These are phyloP conservation scores for Cyclotella distinguenda DNA, from an alignment of 108 stramenopile species.

Conservation along the genomic window DNA sequence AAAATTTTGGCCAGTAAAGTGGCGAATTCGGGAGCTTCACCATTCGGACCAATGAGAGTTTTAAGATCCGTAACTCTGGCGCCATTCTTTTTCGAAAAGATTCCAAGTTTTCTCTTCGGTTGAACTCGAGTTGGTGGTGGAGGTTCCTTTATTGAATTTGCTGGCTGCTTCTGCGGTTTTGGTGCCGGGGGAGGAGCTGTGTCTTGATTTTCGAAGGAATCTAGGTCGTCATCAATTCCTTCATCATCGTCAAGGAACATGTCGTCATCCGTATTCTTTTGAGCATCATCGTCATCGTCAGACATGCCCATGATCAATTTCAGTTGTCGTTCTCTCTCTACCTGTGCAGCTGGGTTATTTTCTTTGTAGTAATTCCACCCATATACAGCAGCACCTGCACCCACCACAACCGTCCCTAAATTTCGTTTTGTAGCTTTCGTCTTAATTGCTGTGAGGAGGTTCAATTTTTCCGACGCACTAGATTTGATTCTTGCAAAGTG, in stretches of 20 bases:
- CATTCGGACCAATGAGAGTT: constrained; percentile 49
- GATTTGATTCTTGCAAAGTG: background rate
- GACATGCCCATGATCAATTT: constrained; percentile 62
- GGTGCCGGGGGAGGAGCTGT: background rate
- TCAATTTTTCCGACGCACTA: background rate
- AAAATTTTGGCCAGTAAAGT: constrained; percentile 70
- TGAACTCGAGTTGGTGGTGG: constrained; percentile 42
- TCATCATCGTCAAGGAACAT: constrained; percentile 30
- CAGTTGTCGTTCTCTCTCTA: constrained; percentile 70
- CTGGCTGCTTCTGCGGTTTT: constrained; percentile 12
- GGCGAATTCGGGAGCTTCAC: constrained; percentile 72
- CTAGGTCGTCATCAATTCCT: constrained; percentile 9
- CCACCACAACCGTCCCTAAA: constrained; percentile 51
- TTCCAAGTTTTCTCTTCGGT: constrained; percentile 57
- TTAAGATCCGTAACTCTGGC: constrained; percentile 66
- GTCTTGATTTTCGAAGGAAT: background rate
- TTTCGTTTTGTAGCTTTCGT: constrained; percentile 43
- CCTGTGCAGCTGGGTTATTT: constrained; percentile 53
- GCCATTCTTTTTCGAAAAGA: constrained; percentile 69
- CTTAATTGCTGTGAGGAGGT: constrained; percentile 19
- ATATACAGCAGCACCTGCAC: constrained; percentile 57
- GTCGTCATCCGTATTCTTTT: constrained; percentile 41
- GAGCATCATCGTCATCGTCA: constrained; percentile 34
- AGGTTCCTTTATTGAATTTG: constrained; percentile 12
- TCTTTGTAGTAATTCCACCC: constrained; percentile 58